Evolutionary conservation across 2,329 filamentous ascomycete species (phyloP).

Genomic region (Ceratocystis variospora): DNA sequence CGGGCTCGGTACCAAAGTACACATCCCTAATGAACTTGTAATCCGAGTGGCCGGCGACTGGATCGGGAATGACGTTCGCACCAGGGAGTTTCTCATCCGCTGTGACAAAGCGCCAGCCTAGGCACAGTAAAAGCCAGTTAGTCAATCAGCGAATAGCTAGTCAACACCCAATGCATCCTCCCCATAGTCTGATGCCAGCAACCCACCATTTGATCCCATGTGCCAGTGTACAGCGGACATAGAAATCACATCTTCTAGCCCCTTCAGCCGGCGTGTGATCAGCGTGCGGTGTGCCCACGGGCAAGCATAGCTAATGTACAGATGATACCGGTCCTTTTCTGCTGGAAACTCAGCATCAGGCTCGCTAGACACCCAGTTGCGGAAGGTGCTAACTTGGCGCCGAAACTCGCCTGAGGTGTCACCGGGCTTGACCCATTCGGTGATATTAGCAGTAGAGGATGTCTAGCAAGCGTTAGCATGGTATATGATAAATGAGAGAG

Average conservation of each 20-base stretch:
- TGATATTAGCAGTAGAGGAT: conserved; percentile 36
- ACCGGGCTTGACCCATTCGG: conserved; percentile 66
- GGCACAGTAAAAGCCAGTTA: background rate
- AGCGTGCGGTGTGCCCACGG: conserved; percentile 85
- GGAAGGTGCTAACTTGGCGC: conserved; percentile 69
- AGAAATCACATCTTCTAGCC: conserved; percentile 69
- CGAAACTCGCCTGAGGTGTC: conserved; percentile 88
- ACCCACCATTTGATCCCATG: conserved; percentile 44
- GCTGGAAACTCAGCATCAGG: conserved; percentile 62
- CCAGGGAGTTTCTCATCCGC: conserved; percentile 41
- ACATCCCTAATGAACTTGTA: conserved; percentile 61
- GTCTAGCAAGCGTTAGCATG: background rate
- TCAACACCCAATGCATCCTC: background rate
- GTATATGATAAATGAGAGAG: background rate
- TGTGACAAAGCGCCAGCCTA: conserved; percentile 62
- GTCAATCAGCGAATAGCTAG: background rate
- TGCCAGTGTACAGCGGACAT: conserved; percentile 88
- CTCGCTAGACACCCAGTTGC: conserved; percentile 62
- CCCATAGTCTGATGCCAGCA: background rate
- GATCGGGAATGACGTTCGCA: conserved; percentile 51
- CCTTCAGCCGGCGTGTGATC: conserved; percentile 82
- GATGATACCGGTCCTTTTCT: conserved; percentile 82
- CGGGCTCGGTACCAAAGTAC: conserved; percentile 60
- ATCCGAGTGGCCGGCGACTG: conserved; percentile 54
- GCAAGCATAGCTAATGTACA: conserved; percentile 89